A percentile compares a stretch with the other conserved stretches of the same genome.
Evolutionary conservation across 2,329 filamentous ascomycete genomes (phyloP).

Genomic region (Lasiodiplodia theobromae): DNA sequence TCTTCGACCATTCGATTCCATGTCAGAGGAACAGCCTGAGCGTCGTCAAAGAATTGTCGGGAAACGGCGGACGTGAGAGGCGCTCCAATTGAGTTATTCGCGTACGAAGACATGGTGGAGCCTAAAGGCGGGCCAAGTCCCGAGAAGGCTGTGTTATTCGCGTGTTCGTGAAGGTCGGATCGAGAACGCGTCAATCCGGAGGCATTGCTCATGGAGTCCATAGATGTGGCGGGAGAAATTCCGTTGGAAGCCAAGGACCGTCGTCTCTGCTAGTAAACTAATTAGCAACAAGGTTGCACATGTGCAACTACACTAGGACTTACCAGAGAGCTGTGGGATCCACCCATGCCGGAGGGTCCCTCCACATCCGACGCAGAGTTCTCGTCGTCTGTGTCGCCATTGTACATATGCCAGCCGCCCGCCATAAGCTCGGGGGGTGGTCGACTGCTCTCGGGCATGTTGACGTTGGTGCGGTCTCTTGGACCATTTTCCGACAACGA

Average conservation of each 20-base stretch:
- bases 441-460: conserved; percentile 86
- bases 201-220: conserved; percentile 78
- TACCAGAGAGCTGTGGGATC: conserved; percentile 73
- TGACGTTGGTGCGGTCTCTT: conserved; percentile 85
- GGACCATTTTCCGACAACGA: conserved; percentile 84
- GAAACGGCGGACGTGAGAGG: conserved; percentile 64
- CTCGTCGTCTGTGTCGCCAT: conserved; percentile 89
- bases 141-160: conserved; percentile 51
- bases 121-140: conserved; percentile 55
- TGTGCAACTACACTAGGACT: conserved; percentile 46
- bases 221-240: conserved; percentile 85
- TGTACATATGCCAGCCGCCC: conserved; percentile 64
- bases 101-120: conserved; percentile 62
- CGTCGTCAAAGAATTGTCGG: conserved; percentile 89
- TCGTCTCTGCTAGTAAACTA: conserved; percentile 56
- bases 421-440: conserved; percentile 92
- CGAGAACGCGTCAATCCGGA: conserved; percentile 67
- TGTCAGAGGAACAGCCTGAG: conserved; percentile 77
- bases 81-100: conserved; percentile 56
- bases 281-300: conserved; percentile 36
- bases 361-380: conserved; percentile 84
- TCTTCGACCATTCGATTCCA: conserved; percentile 92
- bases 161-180: conserved; percentile 53
- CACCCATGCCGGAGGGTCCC: conserved; percentile 74
- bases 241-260: conserved; percentile 72